These are phyloP conservation scores for Colletotrichum plurivorum DNA, from an alignment of 2,329 filamentous ascomycete genomes.

Conservation along the genomic window DNA sequence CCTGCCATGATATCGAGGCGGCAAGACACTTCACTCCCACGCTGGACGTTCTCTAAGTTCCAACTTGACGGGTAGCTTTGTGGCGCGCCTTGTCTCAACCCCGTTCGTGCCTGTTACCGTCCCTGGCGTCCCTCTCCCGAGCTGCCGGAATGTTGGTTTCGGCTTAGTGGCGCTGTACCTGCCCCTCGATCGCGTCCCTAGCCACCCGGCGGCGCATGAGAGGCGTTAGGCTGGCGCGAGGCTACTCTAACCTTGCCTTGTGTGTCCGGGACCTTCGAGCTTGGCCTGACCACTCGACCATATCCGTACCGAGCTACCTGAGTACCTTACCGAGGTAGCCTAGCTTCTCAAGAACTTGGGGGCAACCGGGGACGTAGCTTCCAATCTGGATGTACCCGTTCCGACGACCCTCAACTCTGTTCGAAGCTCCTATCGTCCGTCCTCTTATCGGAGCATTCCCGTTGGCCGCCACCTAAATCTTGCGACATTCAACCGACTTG, in stretches of 20 bases:
- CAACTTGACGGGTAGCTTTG: conserved; percentile 9
- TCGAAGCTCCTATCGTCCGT: conserved; percentile 15
- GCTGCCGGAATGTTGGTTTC: conserved; percentile 38
- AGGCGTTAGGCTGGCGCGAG: conserved; percentile 33
- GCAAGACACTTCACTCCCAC: conserved; percentile 19
- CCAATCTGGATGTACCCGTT: conserved; percentile 25
- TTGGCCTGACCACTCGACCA: background rate
- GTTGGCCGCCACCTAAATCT: conserved; percentile 22
- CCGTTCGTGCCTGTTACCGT: conserved; percentile 16
- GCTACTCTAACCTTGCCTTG: conserved; percentile 3
- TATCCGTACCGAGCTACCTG: no score
- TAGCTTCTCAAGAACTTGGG: conserved; percentile 1
- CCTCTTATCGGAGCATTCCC: conserved; percentile 29
- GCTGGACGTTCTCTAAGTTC: background rate
- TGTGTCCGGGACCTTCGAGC: conserved; percentile 30
- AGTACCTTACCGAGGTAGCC: conserved; percentile 5
- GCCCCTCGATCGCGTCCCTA: conserved; percentile 23
- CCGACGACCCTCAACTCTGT: conserved; percentile 23
- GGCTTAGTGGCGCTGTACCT: conserved; percentile 32
- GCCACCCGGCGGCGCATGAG: conserved; percentile 5
- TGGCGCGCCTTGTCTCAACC: conserved; percentile 27
- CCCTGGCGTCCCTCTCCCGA: conserved; percentile 27
- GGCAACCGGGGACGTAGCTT: conserved; percentile 1
- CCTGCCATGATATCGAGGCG: background rate
- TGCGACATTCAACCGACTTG: conserved; percentile 17